Evolutionary conservation across 2,329 filamentous ascomycete genomes (phyloP).

Genomic region (Neopestalotiopsis sp.): DNA sequence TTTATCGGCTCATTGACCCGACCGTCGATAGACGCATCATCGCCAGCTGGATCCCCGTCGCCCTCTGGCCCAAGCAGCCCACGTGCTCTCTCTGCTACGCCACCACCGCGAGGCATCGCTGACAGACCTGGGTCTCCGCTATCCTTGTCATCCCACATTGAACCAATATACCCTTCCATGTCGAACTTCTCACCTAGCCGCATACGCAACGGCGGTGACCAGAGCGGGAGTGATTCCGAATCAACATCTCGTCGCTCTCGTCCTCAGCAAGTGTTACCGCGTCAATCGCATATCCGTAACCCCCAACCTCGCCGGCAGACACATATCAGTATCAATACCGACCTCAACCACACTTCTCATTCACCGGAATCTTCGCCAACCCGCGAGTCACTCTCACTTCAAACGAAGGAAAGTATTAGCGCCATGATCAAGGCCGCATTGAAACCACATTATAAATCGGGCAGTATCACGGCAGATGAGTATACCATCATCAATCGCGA

Average conservation of each 20-base stretch:
- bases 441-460: slow-evolving; percentile 81
- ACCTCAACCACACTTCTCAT: slow-evolving; percentile 36
- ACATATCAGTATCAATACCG: slow-evolving; percentile 42
- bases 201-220: slow-evolving; percentile 45
- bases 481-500: slow-evolving; percentile 92
- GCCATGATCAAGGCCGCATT: slow-evolving; percentile 84
- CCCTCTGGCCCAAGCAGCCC: slow-evolving; percentile 71
- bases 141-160: slow-evolving; percentile 72
- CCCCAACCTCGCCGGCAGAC: slow-evolving; percentile 55
- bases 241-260: slow-evolving; percentile 38
- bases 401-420: slow-evolving; percentile 87
- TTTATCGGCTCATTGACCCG: slow-evolving; percentile 40
- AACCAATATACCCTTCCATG: slow-evolving; percentile 72
- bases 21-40: slow-evolving; percentile 50
- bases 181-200: slow-evolving; percentile 73
- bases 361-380: slow-evolving; percentile 72
- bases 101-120: slow-evolving; percentile 66
- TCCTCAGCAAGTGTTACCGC: slow-evolving; percentile 33
- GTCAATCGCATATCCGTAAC: slow-evolving; percentile 55
- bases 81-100: slow-evolving; percentile 69
- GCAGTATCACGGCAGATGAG: slow-evolving; percentile 82
- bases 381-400: slow-evolving; percentile 70
- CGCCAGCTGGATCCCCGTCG: slow-evolving; percentile 70
- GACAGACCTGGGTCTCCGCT: slow-evolving; percentile 69
- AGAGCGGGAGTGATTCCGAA: slow-evolving; percentile 47